A percentile compares a stretch with the other conserved stretches of the same genome.
Evolutionary conservation across 305 asterid species (phyloP).

Genomic region (Fraxinus xanthoxyloides): DNA sequence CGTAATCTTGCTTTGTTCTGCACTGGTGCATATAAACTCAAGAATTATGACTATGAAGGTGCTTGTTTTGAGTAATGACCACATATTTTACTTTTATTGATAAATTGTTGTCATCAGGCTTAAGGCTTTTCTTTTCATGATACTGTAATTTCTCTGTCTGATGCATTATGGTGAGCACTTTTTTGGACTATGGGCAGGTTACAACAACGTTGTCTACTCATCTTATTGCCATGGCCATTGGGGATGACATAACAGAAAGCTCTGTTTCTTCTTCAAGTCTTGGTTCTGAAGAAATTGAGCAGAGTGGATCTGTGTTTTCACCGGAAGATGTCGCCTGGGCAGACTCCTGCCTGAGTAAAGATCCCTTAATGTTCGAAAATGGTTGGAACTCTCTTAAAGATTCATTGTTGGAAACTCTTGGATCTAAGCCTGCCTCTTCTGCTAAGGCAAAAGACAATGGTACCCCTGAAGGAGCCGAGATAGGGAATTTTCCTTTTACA

Average conservation of each 20-base stretch:
- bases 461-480: conserved; percentile 12
- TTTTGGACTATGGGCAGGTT: neutral
- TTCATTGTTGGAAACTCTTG: conserved; percentile 35
- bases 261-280: conserved; percentile 21
- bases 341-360: conserved; percentile 63
- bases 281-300: conserved; percentile 16
- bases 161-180: neutral
- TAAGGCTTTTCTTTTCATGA: neutral
- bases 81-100: neutral
- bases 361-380: conserved; percentile 31
- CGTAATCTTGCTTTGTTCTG: neutral
- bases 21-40: neutral
- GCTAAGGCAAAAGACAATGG: conserved; percentile 6
- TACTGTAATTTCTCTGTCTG: neutral
- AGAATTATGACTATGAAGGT: neutral
- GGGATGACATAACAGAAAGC: conserved; percentile 24
- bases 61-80: neutral
- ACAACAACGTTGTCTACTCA: conserved; percentile 9
- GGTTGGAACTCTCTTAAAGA: conserved; percentile 47
- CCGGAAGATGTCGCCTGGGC: conserved; percentile 79
- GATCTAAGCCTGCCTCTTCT: conserved; percentile 19
- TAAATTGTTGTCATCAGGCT: neutral
- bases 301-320: conserved; percentile 28
- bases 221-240: conserved; percentile 28
- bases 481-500: conserved; percentile 18